Conservation (phyloP, 306 rosid species). For the Sicyos edulis region DNA sequence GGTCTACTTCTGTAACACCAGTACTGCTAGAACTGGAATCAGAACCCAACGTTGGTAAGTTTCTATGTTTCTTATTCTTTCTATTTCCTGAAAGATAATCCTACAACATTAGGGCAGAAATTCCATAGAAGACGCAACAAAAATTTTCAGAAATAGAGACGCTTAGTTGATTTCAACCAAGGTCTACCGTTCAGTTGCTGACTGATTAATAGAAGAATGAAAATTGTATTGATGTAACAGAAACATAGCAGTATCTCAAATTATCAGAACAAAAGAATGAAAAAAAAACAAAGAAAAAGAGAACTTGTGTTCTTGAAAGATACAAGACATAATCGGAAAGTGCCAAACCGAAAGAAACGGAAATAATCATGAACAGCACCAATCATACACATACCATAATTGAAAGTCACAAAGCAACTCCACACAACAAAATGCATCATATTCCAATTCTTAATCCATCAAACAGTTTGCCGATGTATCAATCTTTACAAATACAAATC, state of each 20-base stretch:
- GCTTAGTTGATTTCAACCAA: not conserved
- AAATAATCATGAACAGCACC: slow-evolving; percentile 7
- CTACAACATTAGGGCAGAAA: slow-evolving; percentile 24
- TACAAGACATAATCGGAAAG: not conserved
- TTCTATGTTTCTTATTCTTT: slow-evolving; percentile 36
- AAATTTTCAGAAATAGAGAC: not conserved
- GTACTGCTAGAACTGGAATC: slow-evolving; percentile 56
- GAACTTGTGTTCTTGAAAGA: not conserved
- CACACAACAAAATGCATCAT: not conserved
- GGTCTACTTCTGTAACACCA: slow-evolving; percentile 44
- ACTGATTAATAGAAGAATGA: no score
- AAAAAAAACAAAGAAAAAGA: not conserved
- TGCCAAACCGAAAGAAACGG: not conserved
- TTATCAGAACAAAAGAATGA: not conserved
- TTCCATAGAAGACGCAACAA: not conserved
- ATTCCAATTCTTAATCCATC: no score
- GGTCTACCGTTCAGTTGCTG: no score
- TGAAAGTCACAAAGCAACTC: not conserved
- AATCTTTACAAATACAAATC: not conserved
- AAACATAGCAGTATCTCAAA: not conserved
- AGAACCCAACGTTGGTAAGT: slow-evolving; percentile 36
- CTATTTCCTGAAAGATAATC: slow-evolving; percentile 44
- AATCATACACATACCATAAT: slow-evolving; percentile 4
- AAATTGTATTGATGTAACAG: no score
- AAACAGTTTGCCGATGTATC: not conserved